phyloP scores from a whole-genome alignment of 1,284 basidiomycete genomes.

The Leccinum pallidistipes region DNA sequence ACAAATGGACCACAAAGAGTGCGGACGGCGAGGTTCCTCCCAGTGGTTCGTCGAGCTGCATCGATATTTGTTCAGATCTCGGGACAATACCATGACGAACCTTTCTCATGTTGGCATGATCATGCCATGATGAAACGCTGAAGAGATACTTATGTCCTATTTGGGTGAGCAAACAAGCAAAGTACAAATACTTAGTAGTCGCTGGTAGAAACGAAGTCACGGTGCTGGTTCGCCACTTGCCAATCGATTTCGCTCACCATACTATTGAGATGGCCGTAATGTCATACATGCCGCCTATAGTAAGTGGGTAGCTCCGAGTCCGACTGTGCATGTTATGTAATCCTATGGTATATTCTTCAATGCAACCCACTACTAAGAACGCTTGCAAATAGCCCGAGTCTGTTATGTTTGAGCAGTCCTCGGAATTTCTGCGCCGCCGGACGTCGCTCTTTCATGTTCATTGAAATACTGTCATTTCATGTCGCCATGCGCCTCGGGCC shows the following conservation, averaged over 20 bases:
- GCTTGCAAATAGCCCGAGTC: conserved; percentile 5
- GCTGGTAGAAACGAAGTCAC: not conserved
- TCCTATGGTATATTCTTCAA: not conserved
- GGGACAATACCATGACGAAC: not conserved
- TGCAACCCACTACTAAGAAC: not conserved
- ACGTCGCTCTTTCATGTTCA: conserved; percentile 9
- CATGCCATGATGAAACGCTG: not conserved
- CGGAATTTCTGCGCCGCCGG: conserved; percentile 16
- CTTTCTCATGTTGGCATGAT: not conserved
- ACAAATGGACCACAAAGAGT: not conserved
- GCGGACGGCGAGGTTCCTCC: not conserved
- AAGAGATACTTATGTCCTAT: conserved; percentile 1
- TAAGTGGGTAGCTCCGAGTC: not conserved
- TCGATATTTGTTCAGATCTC: not conserved
- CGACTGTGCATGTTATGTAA: conserved; percentile 14
- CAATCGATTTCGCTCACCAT: not conserved
- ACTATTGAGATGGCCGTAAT: not conserved
- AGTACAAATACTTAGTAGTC: not conserved
- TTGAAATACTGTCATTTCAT: conserved; percentile 21
- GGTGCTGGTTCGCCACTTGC: not conserved
- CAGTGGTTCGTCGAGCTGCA: not conserved
- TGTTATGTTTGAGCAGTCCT: conserved; percentile 5
- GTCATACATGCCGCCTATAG: not conserved
- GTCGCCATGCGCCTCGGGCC: conserved; percentile 28
- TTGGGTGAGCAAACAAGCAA: not conserved